phyloP scores from a whole-genome alignment of 352 stramenopile genomes.

The Blastocystis sp. region DNA sequence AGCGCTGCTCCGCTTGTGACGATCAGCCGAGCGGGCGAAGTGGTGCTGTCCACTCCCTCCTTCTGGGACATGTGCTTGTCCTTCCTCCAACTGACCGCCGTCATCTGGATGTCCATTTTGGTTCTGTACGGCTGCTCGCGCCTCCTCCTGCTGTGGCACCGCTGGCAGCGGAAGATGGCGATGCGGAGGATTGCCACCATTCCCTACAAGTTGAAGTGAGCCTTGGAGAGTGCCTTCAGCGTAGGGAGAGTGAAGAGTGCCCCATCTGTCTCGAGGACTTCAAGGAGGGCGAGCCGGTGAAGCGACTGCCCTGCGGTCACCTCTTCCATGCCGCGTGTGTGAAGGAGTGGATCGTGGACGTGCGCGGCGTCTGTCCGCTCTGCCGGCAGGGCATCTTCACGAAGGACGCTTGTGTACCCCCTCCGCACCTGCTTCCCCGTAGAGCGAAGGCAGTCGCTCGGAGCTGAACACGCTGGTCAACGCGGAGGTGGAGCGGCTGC shows the following conservation, averaged over 20 bases:
- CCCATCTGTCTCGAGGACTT: slow-evolving; percentile 52
- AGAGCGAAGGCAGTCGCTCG: slow-evolving; percentile 8
- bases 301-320: slow-evolving; percentile 27
- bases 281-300: slow-evolving; percentile 17
- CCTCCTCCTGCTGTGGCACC: background rate
- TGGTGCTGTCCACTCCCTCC: background rate
- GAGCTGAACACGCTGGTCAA: slow-evolving; percentile 50
- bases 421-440: background rate
- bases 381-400: slow-evolving; percentile 33
- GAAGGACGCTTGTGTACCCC: background rate
- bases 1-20: background rate
- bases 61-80: slow-evolving; percentile 60
- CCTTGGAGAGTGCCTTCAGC: background rate
- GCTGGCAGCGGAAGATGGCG: background rate
- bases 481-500: background rate
- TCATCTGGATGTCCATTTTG: slow-evolving; percentile 22
- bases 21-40: slow-evolving; percentile 21
- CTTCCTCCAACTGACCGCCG: slow-evolving; percentile 47
- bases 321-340: slow-evolving; percentile 43
- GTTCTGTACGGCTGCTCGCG: slow-evolving; percentile 13
- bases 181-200: background rate
- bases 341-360: slow-evolving; percentile 44
- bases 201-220: background rate
- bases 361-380: slow-evolving; percentile 39
- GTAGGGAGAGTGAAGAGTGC: slow-evolving; percentile 13